Percentiles rank a stretch among this genome's conserved stretches.
These are phyloP conservation scores for Fusarium succisae DNA, from an alignment of 2,329 filamentous ascomycete genomes.

Conservation along the genomic window DNA sequence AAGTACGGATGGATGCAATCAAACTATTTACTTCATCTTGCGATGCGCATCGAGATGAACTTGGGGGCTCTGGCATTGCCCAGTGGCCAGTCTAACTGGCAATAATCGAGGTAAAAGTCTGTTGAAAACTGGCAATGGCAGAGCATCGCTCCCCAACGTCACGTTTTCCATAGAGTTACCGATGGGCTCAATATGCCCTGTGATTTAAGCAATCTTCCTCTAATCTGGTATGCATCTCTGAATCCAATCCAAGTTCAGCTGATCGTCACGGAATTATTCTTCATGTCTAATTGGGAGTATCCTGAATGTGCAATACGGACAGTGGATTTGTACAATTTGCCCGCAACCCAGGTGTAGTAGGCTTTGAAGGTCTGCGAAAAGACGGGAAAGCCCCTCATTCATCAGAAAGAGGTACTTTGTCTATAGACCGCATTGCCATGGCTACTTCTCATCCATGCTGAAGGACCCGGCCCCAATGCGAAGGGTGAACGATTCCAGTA, in stretches of 20 bases:
- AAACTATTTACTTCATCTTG: not conserved
- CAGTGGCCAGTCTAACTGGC: not conserved
- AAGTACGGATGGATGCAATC: not conserved
- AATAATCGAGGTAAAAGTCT: not conserved
- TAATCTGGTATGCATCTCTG: not conserved
- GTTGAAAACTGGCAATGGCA: not conserved
- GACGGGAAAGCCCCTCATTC: rapidly evolving
- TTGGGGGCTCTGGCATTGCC: not conserved
- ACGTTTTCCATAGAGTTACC: not conserved
- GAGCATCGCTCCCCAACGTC: not conserved
- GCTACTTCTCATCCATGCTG: conserved; percentile 70
- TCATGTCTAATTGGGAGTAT: not conserved
- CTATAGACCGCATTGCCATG: conserved; percentile 66
- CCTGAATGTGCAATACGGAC: not conserved
- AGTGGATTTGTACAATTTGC: not conserved
- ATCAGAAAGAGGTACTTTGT: not conserved
- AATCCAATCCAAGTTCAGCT: too few relatives aligned
- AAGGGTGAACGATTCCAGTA: conserved; percentile 80
- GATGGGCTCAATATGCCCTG: not conserved
- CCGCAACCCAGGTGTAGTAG: not conserved
- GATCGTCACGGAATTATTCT: not conserved
- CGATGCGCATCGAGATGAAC: too few relatives aligned
- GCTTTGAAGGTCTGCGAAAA: too few relatives aligned
- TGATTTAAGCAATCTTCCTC: not conserved
- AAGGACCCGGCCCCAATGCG: conserved; percentile 80